Base-by-base conservation (phyloP, 768 basidiomycete genomes). In the Suillus weaverae region DNA sequence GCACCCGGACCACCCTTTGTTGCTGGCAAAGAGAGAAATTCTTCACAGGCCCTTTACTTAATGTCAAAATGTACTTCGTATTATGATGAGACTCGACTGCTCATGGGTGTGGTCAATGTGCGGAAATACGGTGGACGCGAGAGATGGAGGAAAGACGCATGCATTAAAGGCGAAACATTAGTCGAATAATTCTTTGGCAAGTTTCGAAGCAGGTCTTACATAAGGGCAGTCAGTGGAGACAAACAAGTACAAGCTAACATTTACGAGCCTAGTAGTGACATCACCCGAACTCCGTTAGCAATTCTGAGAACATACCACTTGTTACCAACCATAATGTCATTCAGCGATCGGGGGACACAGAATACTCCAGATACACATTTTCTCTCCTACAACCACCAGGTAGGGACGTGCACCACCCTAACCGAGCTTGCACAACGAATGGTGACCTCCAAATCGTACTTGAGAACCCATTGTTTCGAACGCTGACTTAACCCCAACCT, bases 361-460 rank as follows among this genome's bases (percentile, higher is more conserved):
- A 59, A 41, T 18, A n/a, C 38, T 41, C 20, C 57, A 41, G 57
- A 59, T 32, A 41, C 57, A 10, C 26, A 41, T 20, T 11, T 16
- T 59, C 20, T 20, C 26, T 41, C 7, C 10, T 32, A 59, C 26
- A 20, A 20, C 18, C 10, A 30, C 26, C 26, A 16, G 30, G 26
- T 57, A 57, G 56, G 36, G 39, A 26, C 56, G 16, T 39, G 36
- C 36, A 38, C 55, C 4, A 57, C 56, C 22, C 16, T 26, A 59
- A 13, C 26, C 35, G 38, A 59, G 18, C 18, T 41, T 32, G 57
- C 18, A 30, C 57, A 59, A 41, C 57, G 57, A 59, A 59, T 59
- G 57, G 57, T 59, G 39, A 59, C 57, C 57, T 59, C 39, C 18
- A 59, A 59, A 30, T 41, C 39, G 57, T 59, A 11, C 38, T 59